Base-by-base conservation (phyloP, 768 basidiomycete species). In the Macrolepiota albuminosa region DNA sequence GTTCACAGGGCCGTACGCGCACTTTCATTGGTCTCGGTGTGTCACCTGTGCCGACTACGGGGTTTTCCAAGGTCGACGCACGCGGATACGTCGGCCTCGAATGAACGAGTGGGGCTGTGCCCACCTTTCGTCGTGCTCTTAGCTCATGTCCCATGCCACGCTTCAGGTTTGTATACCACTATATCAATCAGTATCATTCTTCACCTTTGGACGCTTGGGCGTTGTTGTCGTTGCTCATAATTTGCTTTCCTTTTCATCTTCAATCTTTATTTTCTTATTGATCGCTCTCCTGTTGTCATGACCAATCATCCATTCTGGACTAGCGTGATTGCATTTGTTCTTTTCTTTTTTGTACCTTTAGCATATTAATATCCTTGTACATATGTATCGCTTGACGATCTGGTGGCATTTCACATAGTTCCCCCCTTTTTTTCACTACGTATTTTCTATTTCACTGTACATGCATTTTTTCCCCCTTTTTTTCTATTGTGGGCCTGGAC, bases 1-100 rank as follows among this genome's bases (percentile, higher is more conserved):
- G 81, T 54, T 74, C 80, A 24, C 81, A 85, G 57, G 88, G 88
- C 37, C 81, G 86, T 58, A 85, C 86, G 47, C 81, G 81, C 68
- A 89, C 89, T 46, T 88, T 90, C 64, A 89, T 93, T 69, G 86
- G 87, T 24, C 65, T 92, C 9, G 83, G 84, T 47, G 76, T 81
- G 29, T 84, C 85, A 16, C 81, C 85, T 24, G 87, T 87, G 31
- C 89, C 91, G 11, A 93, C 91, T 8, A 89, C 87, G 21, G 91
- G 87, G 4, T 88, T 89, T 63, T 90, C 91, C 14, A 87, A 86
- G 64, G 91, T 93, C 55, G 91, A 93, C 69, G 91, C 83, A 59
- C 83, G 88, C 60, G 91, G 91, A n/a, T 91, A 85, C 76, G 78
- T 91, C 59, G 88, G 84, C 33, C 66, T 84, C 51, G 77, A 81